Conservation (phyloP, 352 stramenopile species). For the Globisporangium splendens region DNA sequence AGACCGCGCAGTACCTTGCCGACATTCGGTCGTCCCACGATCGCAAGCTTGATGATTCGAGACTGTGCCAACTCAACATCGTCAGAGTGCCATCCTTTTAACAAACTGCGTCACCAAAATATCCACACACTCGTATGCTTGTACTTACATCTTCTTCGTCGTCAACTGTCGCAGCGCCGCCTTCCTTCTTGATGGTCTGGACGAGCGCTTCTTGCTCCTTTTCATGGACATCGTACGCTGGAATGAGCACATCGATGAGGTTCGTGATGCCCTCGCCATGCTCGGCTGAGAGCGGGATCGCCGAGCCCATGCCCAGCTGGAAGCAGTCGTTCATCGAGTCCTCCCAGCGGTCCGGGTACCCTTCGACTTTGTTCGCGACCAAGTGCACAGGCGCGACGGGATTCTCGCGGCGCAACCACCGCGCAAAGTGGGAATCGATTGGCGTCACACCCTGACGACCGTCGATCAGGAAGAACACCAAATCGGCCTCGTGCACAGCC, state of each 20-base stretch:
- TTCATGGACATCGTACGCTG: conserved; percentile 63
- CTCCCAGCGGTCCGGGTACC: conserved; percentile 62
- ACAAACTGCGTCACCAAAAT: too few species aligned
- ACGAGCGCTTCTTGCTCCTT: conserved; percentile 32
- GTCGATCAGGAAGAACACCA: conserved; percentile 81
- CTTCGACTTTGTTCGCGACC: conserved; percentile 80
- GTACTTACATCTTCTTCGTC: conserved; percentile 54
- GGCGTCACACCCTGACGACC: conserved; percentile 73
- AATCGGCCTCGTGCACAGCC: conserved; percentile 71
- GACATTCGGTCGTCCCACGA: conserved; percentile 76
- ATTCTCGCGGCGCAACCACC: conserved; percentile 70
- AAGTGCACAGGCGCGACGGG: conserved; percentile 54
- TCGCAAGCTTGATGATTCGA: conserved; percentile 70
- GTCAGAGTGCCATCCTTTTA: not conserved
- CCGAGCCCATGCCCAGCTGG: conserved; percentile 59
- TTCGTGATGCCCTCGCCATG: conserved; percentile 73
- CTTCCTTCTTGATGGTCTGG: conserved; percentile 16
- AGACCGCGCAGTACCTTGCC: conserved; percentile 33
- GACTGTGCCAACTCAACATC: conserved; percentile 20
- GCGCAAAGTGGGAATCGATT: conserved; percentile 76
- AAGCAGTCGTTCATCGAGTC: conserved; percentile 73
- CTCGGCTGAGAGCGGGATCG: conserved; percentile 73
- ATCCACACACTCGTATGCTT: not conserved
- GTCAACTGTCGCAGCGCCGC: conserved; percentile 22
- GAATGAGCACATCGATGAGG: conserved; percentile 68